Evolutionary conservation across 441 rosid genomes (phyloP), one percentile per base, ranked within the genome.

Genomic region (Populus hybrid): DNA sequence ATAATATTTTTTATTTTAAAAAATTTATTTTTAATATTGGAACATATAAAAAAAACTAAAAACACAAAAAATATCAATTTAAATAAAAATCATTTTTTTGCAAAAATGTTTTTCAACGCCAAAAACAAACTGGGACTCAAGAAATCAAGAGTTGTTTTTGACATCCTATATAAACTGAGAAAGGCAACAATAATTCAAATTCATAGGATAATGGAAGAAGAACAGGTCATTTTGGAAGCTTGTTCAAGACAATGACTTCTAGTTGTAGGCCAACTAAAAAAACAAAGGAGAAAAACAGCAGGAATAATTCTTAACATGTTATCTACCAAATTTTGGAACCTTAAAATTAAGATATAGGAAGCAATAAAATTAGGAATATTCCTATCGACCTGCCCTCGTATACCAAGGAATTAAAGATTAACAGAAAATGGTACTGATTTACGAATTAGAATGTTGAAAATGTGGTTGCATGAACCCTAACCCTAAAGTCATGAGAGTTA

Each of bases 401-500:
- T 56, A 29, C 59, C 75, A 72, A 20, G 65, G 10, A 8, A 42
- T 38, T 38, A 38, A 38, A 45, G 21, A 76, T 3, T 20, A 42
- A 16, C 7, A 45, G 33, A 66, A 45, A 38, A 75, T 33, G 66
- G 59, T n/a, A 7, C 38, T 33, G 20, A 35, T 50, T 35, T 31
- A 75, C 28, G 12, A 67, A 28, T 75, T 68, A 14, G 56, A 20
- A 8, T 5, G 18, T 38, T 64, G 68, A 3, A 23, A 35, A 50
- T 26, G 35, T 36, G 68, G 24, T 29, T 73, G 63, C 64, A 74
- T 76, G 77, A 78, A 81, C 80, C 84, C 86, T 78, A 83, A 81
- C 84, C 84, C 86, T 83, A 80, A 38, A 72, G 24, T 9, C 24
- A 66, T 1, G 23, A 73, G 35, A 45, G 42, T 38, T 40, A 28